Base-by-base conservation (phyloP, 768 basidiomycete species). In the Boletus rubescentipes region DNA sequence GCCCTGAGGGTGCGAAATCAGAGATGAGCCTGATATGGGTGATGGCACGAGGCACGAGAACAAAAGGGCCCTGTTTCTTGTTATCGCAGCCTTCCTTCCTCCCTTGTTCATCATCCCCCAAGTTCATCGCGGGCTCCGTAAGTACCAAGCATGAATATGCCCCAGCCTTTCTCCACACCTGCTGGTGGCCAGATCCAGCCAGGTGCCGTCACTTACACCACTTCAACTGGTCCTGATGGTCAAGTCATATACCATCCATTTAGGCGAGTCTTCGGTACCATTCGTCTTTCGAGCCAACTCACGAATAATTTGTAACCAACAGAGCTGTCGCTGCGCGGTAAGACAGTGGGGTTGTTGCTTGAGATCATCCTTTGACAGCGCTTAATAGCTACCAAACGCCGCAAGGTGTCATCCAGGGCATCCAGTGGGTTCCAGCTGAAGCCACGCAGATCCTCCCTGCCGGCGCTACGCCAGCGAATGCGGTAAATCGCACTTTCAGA, bases 281-380 rank as follows among this genome's bases (percentile, higher is more conserved):
- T 44, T 12, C 51, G 15, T 44, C 36, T 31, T 46, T 50, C 49
- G 49, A 51, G 40, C 38, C 40, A 18, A 55, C 46, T 62, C 53
- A 63, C 45, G 45, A 50, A 52, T 52, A 53, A 60, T 56, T n/a
- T 54, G 46, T 39, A 37, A 63, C 59, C 37, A 52, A 35, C 53
- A 90, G 88, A 73, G 88, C 87, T 51, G 84, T 89, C 37, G 70
- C 85, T 53, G 87, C 88, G 36, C 89, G 87, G 89, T 88, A 66
- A 49, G 73, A 69, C 40, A 48, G 35, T 20, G n/a, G 31, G 12
- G 15, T 50, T 14, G n/a, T 18, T 18, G 30, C 38, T 23, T 31
- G 12, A 20, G 48, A 38, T 53, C 50, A 30, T 45, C 36, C 38
- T 52, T 54, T 59, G 34, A 61, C 51, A 6, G 26, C 26, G 40